Conservation (phyloP, 805 yeast genomes). For the Yarrowia sp. region DNA sequence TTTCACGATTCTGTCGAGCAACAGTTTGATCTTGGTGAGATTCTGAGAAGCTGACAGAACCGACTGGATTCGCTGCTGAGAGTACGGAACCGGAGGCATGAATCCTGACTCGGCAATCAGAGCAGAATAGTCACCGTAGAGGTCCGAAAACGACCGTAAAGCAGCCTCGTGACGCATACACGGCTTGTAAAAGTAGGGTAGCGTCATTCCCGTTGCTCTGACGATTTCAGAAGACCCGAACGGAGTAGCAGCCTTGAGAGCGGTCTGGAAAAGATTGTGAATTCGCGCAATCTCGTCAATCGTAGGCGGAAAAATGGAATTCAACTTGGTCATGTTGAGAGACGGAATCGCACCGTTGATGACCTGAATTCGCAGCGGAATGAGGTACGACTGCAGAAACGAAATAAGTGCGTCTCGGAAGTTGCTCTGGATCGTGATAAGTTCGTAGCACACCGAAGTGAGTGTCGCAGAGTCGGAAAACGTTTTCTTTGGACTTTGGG, state of each 20-base stretch:
- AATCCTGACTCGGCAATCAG: slow-evolving; percentile 38
- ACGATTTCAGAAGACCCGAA: slow-evolving; percentile 73
- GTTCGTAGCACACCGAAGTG: slow-evolving; percentile 59
- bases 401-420: slow-evolving; percentile 69
- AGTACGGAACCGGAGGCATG: slow-evolving; percentile 35
- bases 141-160: slow-evolving; percentile 56
- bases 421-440: slow-evolving; percentile 67
- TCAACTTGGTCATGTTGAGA: slow-evolving; percentile 59
- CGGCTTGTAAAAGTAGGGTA: slow-evolving; percentile 90
- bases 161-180: slow-evolving; percentile 94
- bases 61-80: slow-evolving; percentile 54
- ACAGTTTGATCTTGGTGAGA: slow-evolving; percentile 63
- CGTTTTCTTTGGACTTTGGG: background rate
- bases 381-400: slow-evolving; percentile 70
- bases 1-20: slow-evolving; percentile 56
- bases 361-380: slow-evolving; percentile 71
- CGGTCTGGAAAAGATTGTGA: slow-evolving; percentile 77
- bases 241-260: slow-evolving; percentile 61
- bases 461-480: slow-evolving; percentile 41
- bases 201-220: slow-evolving; percentile 73
- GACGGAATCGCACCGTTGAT: slow-evolving; percentile 51
- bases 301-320: slow-evolving; percentile 87
- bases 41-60: slow-evolving; percentile 69
- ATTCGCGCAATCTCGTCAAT: slow-evolving; percentile 90
- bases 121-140: slow-evolving; percentile 44